A percentile compares a stretch with the other conserved stretches of the same genome.
Evolutionary conservation across 2,329 filamentous ascomycete species (phyloP).

Genomic region (Alternaria infectoria): DNA sequence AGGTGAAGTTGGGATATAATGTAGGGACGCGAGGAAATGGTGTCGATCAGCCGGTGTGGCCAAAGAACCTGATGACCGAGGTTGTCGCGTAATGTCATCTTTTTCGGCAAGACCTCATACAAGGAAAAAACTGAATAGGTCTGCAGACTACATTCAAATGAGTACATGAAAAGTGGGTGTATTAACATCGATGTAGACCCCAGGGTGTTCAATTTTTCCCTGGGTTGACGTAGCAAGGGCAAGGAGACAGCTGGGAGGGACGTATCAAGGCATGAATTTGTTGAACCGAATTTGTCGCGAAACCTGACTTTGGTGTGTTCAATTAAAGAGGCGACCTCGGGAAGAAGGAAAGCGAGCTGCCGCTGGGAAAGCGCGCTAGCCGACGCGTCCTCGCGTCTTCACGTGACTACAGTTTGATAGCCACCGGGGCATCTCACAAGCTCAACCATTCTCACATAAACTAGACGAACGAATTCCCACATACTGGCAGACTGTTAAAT

Average conservation of each 20-base stretch:
- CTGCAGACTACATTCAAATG: too few relatives aligned
- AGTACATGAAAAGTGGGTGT: too few relatives aligned
- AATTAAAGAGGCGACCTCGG: too few relatives aligned
- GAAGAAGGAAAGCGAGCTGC: background rate
- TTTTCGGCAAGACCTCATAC: background rate
- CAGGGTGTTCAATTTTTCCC: too few relatives aligned
- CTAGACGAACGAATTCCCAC: too few relatives aligned
- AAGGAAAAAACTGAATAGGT: too few relatives aligned
- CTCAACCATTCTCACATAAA: background rate
- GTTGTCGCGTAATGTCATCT: constrained; percentile 33
- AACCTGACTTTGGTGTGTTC: too few relatives aligned
- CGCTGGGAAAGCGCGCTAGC: background rate
- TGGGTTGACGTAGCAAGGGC: background rate
- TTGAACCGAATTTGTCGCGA: too few relatives aligned
- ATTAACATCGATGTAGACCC: too few relatives aligned
- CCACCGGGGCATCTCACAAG: background rate
- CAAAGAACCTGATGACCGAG: constrained; percentile 52
- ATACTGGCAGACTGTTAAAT: too few relatives aligned
- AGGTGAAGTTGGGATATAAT: constrained; percentile 52
- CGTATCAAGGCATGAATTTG: too few relatives aligned
- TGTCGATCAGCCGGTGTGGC: constrained; percentile 57
- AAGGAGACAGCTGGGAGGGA: too few relatives aligned
- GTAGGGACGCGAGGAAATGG: constrained; percentile 60
- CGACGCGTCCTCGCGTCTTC: background rate
- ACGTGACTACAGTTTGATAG: background rate